These are phyloP conservation scores for Metarhizium sp. DNA, from an alignment of 2,329 filamentous ascomycete species.

Conservation along the genomic window DNA sequence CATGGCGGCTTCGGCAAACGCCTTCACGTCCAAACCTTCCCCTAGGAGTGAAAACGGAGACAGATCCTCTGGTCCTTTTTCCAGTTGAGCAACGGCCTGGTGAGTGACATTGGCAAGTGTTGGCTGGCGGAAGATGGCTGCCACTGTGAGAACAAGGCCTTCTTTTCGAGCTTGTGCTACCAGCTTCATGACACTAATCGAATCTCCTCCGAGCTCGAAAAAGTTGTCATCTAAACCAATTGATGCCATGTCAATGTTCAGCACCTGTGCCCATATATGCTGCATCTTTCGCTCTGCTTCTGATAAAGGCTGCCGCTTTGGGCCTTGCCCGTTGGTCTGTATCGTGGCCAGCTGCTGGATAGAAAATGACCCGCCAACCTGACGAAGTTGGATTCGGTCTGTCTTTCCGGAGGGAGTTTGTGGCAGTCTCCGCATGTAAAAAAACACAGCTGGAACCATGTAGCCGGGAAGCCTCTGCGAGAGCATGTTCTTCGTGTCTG, in stretches of 20 bases:
- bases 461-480: background rate
- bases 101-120: no score
- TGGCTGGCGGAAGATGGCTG: conserved; percentile 14
- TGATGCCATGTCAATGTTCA: no score
- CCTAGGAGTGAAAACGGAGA: no score
- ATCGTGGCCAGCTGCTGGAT: background rate
- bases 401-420: background rate
- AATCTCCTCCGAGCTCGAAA: conserved; percentile 8
- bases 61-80: no score
- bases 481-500: background rate
- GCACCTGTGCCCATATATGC: no score
- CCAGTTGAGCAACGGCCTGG: no score
- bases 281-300: no score
- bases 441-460: background rate
- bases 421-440: background rate
- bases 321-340: background rate
- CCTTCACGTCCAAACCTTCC: no score
- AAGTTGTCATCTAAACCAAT: no score
- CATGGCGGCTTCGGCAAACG: no score
- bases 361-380: background rate
- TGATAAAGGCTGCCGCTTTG: no score
- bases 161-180: conserved; percentile 9
- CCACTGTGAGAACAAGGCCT: conserved; percentile 11
- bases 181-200: conserved; percentile 8
- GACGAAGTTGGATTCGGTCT: background rate